Evolutionary conservation across 345 rosid genomes (phyloP).

Genomic region (Clarkia xantiana): DNA sequence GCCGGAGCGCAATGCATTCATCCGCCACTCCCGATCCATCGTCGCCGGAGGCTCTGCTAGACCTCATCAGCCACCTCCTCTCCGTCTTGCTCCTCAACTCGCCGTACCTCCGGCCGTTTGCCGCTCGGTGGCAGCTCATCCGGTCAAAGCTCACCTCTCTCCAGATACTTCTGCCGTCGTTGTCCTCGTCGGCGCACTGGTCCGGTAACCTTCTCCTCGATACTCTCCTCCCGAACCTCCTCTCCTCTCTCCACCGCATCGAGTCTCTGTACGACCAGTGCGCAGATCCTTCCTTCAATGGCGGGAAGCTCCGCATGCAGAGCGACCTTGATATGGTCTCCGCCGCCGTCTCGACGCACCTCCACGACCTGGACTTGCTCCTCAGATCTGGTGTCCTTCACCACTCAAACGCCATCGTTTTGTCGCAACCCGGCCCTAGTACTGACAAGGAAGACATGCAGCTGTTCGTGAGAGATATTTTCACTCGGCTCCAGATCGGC

Average conservation of each 20-base stretch:
- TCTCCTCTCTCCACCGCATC: slow-evolving; percentile 66
- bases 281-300: slow-evolving; percentile 25
- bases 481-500: slow-evolving; percentile 71
- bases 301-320: slow-evolving; percentile 73
- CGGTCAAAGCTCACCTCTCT: slow-evolving; percentile 48
- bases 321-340: slow-evolving; percentile 84
- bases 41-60: slow-evolving; percentile 27
- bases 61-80: slow-evolving; percentile 40
- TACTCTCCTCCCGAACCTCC: slow-evolving; percentile 53
- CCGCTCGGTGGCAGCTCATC: slow-evolving; percentile 67
- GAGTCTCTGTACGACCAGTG: slow-evolving; percentile 32
- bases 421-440: slow-evolving; percentile 45
- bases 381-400: slow-evolving; percentile 73
- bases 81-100: slow-evolving; percentile 52
- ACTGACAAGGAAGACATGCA: slow-evolving; percentile 43
- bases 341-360: slow-evolving; percentile 39
- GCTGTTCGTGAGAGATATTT: slow-evolving; percentile 56
- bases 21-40: slow-evolving; percentile 15
- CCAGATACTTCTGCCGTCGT: slow-evolving; percentile 31
- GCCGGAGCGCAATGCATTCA: slow-evolving; percentile 26
- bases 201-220: slow-evolving; percentile 56
- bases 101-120: slow-evolving; percentile 39
- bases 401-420: slow-evolving; percentile 54
- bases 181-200: slow-evolving; percentile 65
- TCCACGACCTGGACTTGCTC: slow-evolving; percentile 54